phyloP scores from a whole-genome alignment of 2,329 filamentous ascomycete genomes.

The Bipolaris victoriae region DNA sequence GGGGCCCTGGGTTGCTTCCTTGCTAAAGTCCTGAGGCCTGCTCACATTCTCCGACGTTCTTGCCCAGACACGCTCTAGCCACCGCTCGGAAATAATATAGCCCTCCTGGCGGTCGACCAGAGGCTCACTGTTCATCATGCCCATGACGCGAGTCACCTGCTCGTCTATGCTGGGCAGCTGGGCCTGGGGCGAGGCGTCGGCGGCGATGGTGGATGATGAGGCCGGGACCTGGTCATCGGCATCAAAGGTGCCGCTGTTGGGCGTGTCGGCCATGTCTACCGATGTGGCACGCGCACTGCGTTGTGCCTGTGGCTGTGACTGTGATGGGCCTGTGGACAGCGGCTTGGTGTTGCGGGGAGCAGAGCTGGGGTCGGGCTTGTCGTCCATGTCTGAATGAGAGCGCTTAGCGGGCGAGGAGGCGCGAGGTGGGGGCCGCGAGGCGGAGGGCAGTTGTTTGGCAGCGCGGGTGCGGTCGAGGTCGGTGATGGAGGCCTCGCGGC shows the following conservation, averaged over 20 bases:
- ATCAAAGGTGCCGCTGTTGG: slow-evolving; percentile 37
- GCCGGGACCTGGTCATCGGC: slow-evolving; percentile 34
- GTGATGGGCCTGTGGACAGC: slow-evolving; percentile 39
- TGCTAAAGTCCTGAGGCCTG: slow-evolving; percentile 60
- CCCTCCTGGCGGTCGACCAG: slow-evolving; percentile 71
- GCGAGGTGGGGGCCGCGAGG: slow-evolving; percentile 41
- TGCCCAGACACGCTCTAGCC: slow-evolving; percentile 65
- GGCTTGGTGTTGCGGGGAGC: slow-evolving; percentile 24
- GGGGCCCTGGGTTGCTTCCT: slow-evolving; percentile 65
- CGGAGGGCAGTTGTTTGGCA: slow-evolving; percentile 18
- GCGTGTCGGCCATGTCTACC: slow-evolving; percentile 53
- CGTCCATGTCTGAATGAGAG: slow-evolving; percentile 62
- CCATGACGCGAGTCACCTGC: slow-evolving; percentile 76
- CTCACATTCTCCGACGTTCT: slow-evolving; percentile 41
- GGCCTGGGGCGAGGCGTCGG: slow-evolving; percentile 22
- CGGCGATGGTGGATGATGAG: slow-evolving; percentile 20
- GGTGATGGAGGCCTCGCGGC: slow-evolving; percentile 45
- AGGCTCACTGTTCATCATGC: slow-evolving; percentile 62
- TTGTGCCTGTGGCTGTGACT: slow-evolving; percentile 22
- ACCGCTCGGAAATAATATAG: slow-evolving; percentile 78
- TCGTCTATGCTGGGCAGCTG: slow-evolving; percentile 57
- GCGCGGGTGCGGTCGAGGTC: slow-evolving; percentile 34
- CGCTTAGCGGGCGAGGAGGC: slow-evolving; percentile 63
- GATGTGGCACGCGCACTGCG: slow-evolving; percentile 47
- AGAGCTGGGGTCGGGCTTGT: slow-evolving; percentile 20